A percentile compares a stretch with the other conserved stretches of the same genome.
Evolutionary conservation across 2,329 filamentous ascomycete genomes (phyloP).

Genomic region (Penicillium sp.): DNA sequence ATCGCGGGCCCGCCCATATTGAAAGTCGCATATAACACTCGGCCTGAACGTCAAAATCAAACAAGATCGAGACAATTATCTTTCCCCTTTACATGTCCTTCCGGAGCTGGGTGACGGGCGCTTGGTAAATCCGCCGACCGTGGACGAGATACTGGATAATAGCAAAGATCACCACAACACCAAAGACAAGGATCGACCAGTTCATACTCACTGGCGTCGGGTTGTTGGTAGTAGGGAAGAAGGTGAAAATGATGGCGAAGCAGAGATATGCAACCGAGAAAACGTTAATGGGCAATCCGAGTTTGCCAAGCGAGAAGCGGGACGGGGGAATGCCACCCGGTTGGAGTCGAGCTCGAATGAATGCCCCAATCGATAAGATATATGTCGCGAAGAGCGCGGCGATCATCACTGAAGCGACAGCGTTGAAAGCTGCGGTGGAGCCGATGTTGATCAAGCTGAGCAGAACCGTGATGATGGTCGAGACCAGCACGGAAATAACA

Average conservation of each 20-base stretch:
- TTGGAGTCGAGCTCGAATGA: slow-evolving; percentile 20
- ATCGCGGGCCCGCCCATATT: slow-evolving; percentile 2
- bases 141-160: slow-evolving; percentile 20
- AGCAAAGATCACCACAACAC: slow-evolving; percentile 22
- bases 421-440: slow-evolving; percentile 50
- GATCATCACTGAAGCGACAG: slow-evolving; percentile 50
- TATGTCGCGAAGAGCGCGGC: slow-evolving; percentile 51
- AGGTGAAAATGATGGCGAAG: slow-evolving; percentile 29
- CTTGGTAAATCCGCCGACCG: slow-evolving; percentile 19
- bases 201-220: slow-evolving; percentile 22
- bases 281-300: slow-evolving; percentile 27
- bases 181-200: slow-evolving; percentile 26
- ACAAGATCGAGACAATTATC: not conserved
- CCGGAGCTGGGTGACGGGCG: slow-evolving; percentile 22
- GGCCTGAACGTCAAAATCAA: not conserved
- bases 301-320: slow-evolving; percentile 24
- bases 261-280: slow-evolving; percentile 26
- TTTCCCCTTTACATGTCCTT: slow-evolving; percentile 10
- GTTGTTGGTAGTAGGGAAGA: slow-evolving; percentile 26
- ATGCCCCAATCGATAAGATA: slow-evolving; percentile 37
- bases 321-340: slow-evolving; percentile 19
- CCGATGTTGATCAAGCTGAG: slow-evolving; percentile 50
- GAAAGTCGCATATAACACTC: not conserved
- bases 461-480: slow-evolving; percentile 33
- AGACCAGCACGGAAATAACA: slow-evolving; percentile 36